A percentile compares a stretch with the other conserved stretches of the same genome.
phyloP scores from a whole-genome alignment of 1,284 basidiomycete species.

The Sanghuangporus baumii region DNA sequence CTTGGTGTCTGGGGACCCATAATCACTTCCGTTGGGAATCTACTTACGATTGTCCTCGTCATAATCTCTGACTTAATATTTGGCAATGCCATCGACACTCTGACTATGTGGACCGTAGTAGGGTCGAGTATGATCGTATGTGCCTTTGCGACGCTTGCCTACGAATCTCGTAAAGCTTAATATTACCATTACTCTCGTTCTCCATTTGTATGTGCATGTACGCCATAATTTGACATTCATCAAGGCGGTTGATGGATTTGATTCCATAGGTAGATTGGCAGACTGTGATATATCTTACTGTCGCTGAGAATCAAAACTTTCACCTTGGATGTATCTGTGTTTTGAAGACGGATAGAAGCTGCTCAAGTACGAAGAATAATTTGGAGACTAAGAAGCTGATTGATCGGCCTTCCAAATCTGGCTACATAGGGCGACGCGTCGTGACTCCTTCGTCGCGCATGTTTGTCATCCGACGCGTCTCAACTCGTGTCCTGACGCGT shows the following conservation, averaged over 20 bases:
- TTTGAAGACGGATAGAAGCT: no score
- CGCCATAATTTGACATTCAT: no score
- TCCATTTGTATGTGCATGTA: not conserved
- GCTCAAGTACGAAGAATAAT: no score
- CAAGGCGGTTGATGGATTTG: no score
- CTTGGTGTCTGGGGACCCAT: slow-evolving; percentile 82
- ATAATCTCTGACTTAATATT: slow-evolving; percentile 67
- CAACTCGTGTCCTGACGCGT: slow-evolving; percentile 9
- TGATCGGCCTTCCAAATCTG: not conserved
- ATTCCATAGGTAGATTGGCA: not conserved
- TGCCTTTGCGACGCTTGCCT: slow-evolving; percentile 69
- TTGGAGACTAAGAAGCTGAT: not conserved
- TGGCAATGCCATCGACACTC: slow-evolving; percentile 45
- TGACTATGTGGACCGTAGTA: slow-evolving; percentile 59
- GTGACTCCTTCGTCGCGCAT: slow-evolving; percentile 8
- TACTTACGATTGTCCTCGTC: slow-evolving; percentile 80
- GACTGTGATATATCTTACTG: not conserved
- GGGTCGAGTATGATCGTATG: slow-evolving; percentile 66
- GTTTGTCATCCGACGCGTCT: slow-evolving; percentile 19
- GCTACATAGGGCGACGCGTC: not conserved
- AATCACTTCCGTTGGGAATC: slow-evolving; percentile 74
- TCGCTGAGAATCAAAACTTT: not conserved
- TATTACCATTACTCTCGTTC: not conserved
- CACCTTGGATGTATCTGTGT: not conserved
- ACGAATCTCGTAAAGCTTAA: slow-evolving; percentile 47